Base-by-base conservation (phyloP, 805 yeast species). In the Crinitomyces ghanaensis region DNA sequence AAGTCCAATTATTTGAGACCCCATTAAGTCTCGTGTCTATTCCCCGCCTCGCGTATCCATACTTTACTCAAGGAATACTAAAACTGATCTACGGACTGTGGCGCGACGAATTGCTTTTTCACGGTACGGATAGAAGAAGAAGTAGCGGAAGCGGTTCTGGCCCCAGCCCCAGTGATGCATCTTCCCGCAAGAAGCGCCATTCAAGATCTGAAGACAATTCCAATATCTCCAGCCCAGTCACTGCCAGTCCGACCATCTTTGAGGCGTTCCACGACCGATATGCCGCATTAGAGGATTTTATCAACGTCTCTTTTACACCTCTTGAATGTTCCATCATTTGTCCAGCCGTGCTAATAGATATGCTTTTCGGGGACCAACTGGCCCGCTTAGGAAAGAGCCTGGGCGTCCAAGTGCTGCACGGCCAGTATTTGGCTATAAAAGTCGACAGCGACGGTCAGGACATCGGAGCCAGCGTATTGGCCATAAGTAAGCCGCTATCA, bases 241-340 rank as follows among this genome's bases (percentile, higher is more conserved):
- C 33, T 12, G 46, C 35, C 26, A 24, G 18, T 13, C 28, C 28
- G 14, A 14, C 28, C 6, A 25, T 7, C 15, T 11, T 20, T 11
- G 23, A 20, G 23, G 23, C 8, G 23, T 11, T 20, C 23, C 11
- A 11, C 23, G 28, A 25, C 17, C 17, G 12, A 7, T 17, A 21
- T 9, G 24, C n/a, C 24, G 9, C n/a, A 24, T 25, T 48, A 21
- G 69, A 62, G 33, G 62, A 64, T 20, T 74, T 76, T 48, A 68
- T 72, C 45, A 79, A 72, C 46, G 59, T 76, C 22, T 76, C 79
- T 2, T 68, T 70, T 44, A 71, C 79, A 1, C 77, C 77, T 0
- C 50, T 57, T n/a, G 82, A 75, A 45, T 68, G 77, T 40, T 73
- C 81, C 0, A 54, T 76, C 5, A 74, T 76, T 41, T 69, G 74